Percentiles rank a stretch among this genome's conserved stretches.
These are phyloP conservation scores for Xylariaceae sp. DNA, from an alignment of 2,329 filamentous ascomycete genomes.

Conservation along the genomic window DNA sequence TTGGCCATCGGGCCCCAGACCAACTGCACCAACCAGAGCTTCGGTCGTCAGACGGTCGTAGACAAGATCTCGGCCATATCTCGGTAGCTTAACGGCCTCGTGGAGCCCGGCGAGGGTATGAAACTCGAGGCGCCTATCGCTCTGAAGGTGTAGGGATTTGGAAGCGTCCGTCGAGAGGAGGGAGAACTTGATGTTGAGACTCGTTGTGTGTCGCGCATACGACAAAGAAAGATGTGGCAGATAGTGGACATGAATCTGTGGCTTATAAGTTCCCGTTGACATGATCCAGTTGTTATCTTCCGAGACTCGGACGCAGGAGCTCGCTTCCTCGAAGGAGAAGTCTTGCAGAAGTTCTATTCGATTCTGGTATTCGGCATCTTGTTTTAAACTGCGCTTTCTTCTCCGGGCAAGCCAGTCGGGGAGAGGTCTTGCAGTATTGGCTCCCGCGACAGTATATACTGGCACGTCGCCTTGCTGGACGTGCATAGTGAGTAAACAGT, in stretches of 20 bases:
- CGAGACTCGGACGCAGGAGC: slow-evolving; percentile 75
- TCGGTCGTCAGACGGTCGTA: slow-evolving; percentile 82
- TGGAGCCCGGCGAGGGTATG: slow-evolving; percentile 67
- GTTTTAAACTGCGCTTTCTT: slow-evolving; percentile 85
- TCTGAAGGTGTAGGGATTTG: slow-evolving; percentile 90
- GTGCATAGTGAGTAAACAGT: no score
- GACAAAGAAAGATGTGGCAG: slow-evolving; percentile 91
- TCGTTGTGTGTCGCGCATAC: slow-evolving; percentile 80
- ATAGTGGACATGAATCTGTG: slow-evolving; percentile 93
- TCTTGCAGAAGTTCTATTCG: slow-evolving; percentile 93
- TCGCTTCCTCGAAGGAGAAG: slow-evolving; percentile 96
- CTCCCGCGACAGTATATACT: slow-evolving; percentile 92
- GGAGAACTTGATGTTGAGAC: slow-evolving; percentile 85
- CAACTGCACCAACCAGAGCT: slow-evolving; percentile 80
- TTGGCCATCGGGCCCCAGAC: slow-evolving; percentile 75
- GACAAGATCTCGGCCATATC: slow-evolving; percentile 64
- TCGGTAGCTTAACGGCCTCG: slow-evolving; percentile 80
- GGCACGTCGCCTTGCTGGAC: slow-evolving; percentile 77
- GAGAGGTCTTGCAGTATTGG: slow-evolving; percentile 77
- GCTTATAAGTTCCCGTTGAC: slow-evolving; percentile 74
- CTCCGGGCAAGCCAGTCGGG: slow-evolving; percentile 90
- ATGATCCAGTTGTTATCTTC: slow-evolving; percentile 97
- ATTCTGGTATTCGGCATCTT: slow-evolving; percentile 87
- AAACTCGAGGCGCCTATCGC: slow-evolving; percentile 85
- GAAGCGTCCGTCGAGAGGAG: slow-evolving; percentile 87